Percentiles rank a stretch among this genome's conserved stretches.
Evolutionary conservation across 2,329 filamentous ascomycete species (phyloP).

Genomic region (Cladosporium halotolerans): DNA sequence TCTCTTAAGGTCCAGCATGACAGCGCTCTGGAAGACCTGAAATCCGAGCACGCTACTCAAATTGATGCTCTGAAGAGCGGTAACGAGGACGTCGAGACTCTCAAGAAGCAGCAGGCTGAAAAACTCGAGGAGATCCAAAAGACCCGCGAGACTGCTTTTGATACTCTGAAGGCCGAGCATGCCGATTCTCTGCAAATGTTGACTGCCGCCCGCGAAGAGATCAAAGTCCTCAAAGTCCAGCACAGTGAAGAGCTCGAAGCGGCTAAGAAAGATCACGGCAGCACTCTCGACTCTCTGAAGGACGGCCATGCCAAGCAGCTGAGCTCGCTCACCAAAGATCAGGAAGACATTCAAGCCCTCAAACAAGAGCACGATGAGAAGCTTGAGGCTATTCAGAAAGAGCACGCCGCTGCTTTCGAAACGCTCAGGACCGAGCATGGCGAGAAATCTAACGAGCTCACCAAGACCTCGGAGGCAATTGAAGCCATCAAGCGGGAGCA

Average conservation of each 20-base stretch:
- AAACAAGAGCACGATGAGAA: constrained; percentile 9
- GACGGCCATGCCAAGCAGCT: constrained; percentile 6
- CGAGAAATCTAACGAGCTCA: background rate
- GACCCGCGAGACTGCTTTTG: constrained; percentile 9
- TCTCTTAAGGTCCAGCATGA: constrained; percentile 9
- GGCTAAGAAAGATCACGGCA: background rate
- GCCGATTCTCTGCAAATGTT: constrained; percentile 8
- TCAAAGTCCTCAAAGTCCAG: background rate
- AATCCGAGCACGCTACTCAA: constrained; percentile 11
- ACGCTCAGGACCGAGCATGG: constrained; percentile 12
- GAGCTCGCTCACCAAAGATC: background rate
- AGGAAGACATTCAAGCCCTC: constrained; percentile 1
- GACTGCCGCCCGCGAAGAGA: background rate
- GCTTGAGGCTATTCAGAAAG: constrained; percentile 5
- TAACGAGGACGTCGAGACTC: background rate
- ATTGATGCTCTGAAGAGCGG: background rate
- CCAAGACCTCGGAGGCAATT: background rate
- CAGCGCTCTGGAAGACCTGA: constrained; percentile 2
- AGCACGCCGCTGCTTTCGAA: constrained; percentile 13
- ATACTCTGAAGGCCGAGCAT: constrained; percentile 18
- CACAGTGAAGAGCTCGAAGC: background rate
- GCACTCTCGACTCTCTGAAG: background rate
- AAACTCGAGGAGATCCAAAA: background rate
- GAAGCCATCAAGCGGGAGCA: background rate
- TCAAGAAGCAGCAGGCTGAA: constrained; percentile 18